Base-by-base conservation (phyloP, 495 filamentous ascomycete species). In the Hypoxylon subgilvum region DNA sequence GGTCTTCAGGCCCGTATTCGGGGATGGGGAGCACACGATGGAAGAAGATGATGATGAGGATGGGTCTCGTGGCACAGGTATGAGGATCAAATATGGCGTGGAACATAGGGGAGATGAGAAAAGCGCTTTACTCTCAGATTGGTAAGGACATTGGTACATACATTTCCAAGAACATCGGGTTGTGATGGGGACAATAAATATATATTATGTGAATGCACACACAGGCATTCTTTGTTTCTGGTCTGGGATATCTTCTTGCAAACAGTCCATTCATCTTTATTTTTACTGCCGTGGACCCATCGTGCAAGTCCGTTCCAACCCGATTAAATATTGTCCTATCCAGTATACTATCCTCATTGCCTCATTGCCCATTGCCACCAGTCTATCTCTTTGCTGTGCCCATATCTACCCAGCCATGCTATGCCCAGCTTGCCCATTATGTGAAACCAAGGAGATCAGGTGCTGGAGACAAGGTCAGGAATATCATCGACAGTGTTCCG, bases 1-100 rank as follows among this genome's bases (percentile, higher is more conserved):
- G 1, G 63, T 86, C 18, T 89, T 89, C 45, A 82, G 81, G 61
- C 62, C 49, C 18, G 9, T 88, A 0, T 96, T 95, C 76, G 92
- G 93, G 22, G 88, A 97, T 68, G 94, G 94, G 12, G 94, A 97
- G 83, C 80, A 88, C 72, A 94, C 91, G 9, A 61, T 73, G 45
- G 72, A 71, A 16, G 70, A 66, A 0, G 66, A 23, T 10, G 17
- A 34, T 13, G 51, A 25, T 6, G 38, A 43, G 19, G 50, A 49
- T 52, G 46, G 16, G 8, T 19, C 14, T 27, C 4, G 9, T 9
- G 10, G 21, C 8, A 53, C n/a, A 18, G n/a, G 13, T 41, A 25
- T 36, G 43, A 35, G 28, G 34, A 41, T 17, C 35, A 25, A 13
- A 17, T 12, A 9, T 9, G 39, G 40, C n/a, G n/a, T n/a, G n/a